A percentile compares a stretch with the other conserved stretches of the same genome.
Conservation (phyloP, 2,329 filamentous ascomycete species). For the Sordariomycetes sp. region DNA sequence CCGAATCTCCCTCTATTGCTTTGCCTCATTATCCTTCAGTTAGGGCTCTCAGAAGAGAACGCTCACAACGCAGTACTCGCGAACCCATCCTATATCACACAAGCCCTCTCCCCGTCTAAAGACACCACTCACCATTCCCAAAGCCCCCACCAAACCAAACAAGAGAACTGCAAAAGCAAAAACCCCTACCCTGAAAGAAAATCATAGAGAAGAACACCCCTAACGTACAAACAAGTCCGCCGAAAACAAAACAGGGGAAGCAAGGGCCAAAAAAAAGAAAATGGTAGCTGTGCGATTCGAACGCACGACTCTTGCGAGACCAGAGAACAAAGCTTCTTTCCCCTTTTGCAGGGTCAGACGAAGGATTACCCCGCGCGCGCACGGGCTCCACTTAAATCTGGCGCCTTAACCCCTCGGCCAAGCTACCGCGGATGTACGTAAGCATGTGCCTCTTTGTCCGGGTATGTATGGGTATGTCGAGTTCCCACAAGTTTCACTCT, state of each 20-base stretch:
- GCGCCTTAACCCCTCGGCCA: background rate
- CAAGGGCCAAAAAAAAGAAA: background rate
- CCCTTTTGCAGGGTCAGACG: background rate
- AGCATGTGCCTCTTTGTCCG: background rate
- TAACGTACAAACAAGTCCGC: background rate
- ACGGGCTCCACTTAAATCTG: background rate
- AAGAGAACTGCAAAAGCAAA: no score
- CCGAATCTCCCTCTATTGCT: no score
- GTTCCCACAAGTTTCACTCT: no score
- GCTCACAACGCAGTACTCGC: no score
- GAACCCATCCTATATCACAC: no score
- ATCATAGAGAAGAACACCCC: no score
- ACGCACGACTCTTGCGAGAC: conserved; percentile 12
- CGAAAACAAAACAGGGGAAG: background rate
- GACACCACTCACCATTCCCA: no score
- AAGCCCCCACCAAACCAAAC: no score
- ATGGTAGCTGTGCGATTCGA: conserved; percentile 4
- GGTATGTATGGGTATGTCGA: background rate
- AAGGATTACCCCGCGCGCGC: background rate
- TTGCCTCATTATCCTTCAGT: no score
- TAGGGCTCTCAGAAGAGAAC: no score
- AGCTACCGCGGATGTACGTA: background rate
- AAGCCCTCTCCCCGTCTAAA: no score
- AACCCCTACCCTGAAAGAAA: no score
- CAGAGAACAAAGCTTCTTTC: conserved; percentile 16